Base-by-base conservation (phyloP, 208 protist genomes). In the Leptomonas pyrrhocoris region DNA sequence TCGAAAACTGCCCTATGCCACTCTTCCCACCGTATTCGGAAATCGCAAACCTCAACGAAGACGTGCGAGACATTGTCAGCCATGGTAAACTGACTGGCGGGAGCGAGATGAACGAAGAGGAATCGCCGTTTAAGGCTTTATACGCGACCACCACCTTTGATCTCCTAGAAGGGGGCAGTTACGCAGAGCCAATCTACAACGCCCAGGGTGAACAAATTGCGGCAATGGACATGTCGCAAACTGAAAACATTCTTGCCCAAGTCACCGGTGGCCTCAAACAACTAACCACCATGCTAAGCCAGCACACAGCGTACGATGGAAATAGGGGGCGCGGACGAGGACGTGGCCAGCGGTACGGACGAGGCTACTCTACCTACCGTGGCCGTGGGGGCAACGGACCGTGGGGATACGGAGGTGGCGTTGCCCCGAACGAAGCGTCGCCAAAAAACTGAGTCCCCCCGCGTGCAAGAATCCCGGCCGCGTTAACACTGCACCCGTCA, bases 141-240 rank as follows among this genome's bases (percentile, higher is more conserved):
- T n/a, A n/a, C n/a, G n/a, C n/a, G n/a, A n/a, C n/a, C n/a, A n/a
- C n/a, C n/a, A n/a, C 30, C 31, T 23, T 58, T 23, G 27, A 8
- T 18, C 16, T 36, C 8, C 4, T 58, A 15, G 53, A 58, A 18
- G 53, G 53, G 15, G 53, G 53, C 8, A 18, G 46, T 3, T 58
- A 58, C 31, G 53, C 30, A 7, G 53, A 58, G 53, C 53, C 53
- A 7, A 18, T 58, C 15, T 58, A 58, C 53, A 58, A 58, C 31
- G 53, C 53, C 11, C 53, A 58, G n/a, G n/a, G n/a, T n/a, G n/a
- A n/a, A n/a, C n/a, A n/a, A n/a, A n/a, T n/a, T n/a, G n/a, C n/a
- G n/a, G n/a, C n/a, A n/a, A n/a, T n/a, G n/a, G n/a, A n/a, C n/a
- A n/a, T n/a, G n/a, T n/a, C n/a, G n/a, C n/a, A n/a, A n/a, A n/a